Evolutionary conservation across 2,329 filamentous ascomycete genomes (phyloP).

Genomic region (Fusarium multiceps): DNA sequence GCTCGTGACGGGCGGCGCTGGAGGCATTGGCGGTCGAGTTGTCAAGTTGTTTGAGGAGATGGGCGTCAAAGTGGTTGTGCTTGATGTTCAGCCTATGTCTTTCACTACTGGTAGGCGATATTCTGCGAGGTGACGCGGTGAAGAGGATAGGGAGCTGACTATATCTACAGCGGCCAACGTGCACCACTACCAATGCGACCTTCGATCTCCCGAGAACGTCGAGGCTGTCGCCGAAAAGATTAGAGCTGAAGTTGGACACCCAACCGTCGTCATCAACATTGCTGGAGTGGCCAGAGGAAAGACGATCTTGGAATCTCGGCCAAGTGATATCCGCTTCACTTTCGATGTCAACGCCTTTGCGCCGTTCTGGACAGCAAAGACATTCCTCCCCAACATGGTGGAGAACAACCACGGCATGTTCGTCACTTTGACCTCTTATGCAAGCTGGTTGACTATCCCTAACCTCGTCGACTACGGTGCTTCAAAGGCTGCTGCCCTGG

Average conservation of each 20-base stretch:
- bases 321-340: constrained; percentile 71
- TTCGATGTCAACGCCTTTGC: constrained; percentile 78
- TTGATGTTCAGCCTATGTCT: constrained; percentile 74
- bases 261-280: constrained; percentile 79
- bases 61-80: constrained; percentile 74
- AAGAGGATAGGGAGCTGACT: constrained; percentile 13
- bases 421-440: constrained; percentile 75
- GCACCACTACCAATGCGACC: constrained; percentile 77
- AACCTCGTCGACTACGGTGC: constrained; percentile 75
- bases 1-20: constrained; percentile 78
- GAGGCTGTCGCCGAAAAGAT: constrained; percentile 63
- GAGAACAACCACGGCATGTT: constrained; percentile 75
- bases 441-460: constrained; percentile 69
- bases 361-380: constrained; percentile 73
- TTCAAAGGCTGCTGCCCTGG: constrained; percentile 72
- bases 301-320: constrained; percentile 67
- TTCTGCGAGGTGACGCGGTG: not conserved
- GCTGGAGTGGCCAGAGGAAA: constrained; percentile 73
- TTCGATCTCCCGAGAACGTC: constrained; percentile 68
- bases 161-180: constrained; percentile 59
- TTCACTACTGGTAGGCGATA: constrained; percentile 60
- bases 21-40: constrained; percentile 76
- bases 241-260: constrained; percentile 67
- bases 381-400: constrained; percentile 76
- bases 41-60: constrained; percentile 73